A percentile compares a stretch with the other conserved stretches of the same genome.
Evolutionary conservation across 1,284 basidiomycete genomes (phyloP).

Genomic region (Cutaneotrichosporon arboriforme): DNA sequence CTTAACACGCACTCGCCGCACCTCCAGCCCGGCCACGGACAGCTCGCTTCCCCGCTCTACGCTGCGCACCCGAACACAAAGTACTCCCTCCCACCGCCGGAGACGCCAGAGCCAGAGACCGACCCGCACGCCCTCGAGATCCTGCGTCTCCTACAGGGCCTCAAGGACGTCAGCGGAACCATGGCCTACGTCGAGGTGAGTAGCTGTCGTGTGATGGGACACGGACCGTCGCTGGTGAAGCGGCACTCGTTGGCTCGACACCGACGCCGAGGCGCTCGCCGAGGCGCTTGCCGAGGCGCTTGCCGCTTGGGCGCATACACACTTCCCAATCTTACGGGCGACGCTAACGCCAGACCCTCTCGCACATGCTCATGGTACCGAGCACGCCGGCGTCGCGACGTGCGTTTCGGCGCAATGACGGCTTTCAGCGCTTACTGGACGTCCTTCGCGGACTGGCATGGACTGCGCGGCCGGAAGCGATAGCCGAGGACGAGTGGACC

Average conservation of each 20-base stretch:
- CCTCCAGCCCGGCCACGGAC: neutral
- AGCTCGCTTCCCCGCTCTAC: neutral
- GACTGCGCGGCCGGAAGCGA: conserved; percentile 12
- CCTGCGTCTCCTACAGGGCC: conserved; percentile 22
- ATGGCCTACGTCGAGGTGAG: conserved; percentile 42
- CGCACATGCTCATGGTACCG: conserved; percentile 31
- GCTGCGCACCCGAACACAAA: too few species aligned
- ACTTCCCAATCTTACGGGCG: too few species aligned
- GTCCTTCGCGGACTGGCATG: conserved; percentile 25
- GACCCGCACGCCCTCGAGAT: conserved; percentile 29
- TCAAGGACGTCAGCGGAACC: conserved; percentile 19
- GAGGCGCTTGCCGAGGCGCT: too few species aligned
- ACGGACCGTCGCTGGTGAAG: too few species aligned
- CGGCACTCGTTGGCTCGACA: too few species aligned
- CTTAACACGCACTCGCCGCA: neutral
- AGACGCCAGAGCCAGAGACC: conserved; percentile 28
- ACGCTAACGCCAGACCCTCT: conserved; percentile 28
- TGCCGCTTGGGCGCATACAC: neutral
- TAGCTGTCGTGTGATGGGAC: neutral
- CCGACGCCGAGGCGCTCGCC: too few species aligned
- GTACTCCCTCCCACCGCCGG: neutral
- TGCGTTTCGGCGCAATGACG: conserved; percentile 32
- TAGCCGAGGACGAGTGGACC: conserved; percentile 29
- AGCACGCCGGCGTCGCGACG: conserved; percentile 17
- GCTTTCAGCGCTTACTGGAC: conserved; percentile 26